Percentiles rank a stretch among this genome's conserved stretches.
phyloP scores from a whole-genome alignment of 371 early-diverging fungal genomes.

The Mucor circinelloides region DNA sequence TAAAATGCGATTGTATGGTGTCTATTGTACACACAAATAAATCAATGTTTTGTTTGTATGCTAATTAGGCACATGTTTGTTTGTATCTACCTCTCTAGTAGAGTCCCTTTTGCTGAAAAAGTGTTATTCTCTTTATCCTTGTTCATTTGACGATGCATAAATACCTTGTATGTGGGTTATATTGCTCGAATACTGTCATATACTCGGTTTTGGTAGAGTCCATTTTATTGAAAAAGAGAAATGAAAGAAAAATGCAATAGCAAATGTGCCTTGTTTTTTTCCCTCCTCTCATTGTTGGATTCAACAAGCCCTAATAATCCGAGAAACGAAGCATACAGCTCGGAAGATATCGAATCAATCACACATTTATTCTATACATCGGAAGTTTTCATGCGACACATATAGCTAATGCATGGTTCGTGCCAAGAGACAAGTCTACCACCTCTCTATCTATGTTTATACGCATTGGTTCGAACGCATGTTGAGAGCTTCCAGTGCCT shows the following conservation, averaged over 20 bases:
- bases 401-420: slow-evolving; percentile 51
- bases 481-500: slow-evolving; percentile 50
- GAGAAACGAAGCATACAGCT: not conserved
- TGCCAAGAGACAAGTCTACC: slow-evolving; percentile 51
- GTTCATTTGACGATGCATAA: not conserved
- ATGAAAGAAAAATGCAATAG: not conserved
- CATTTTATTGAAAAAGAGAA: not conserved
- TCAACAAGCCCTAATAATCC: not conserved
- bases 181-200: not conserved
- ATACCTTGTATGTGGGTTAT: not conserved
- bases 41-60: slow-evolving; percentile 16
- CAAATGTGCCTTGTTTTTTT: not conserved
- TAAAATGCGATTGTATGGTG: slow-evolving; percentile 14
- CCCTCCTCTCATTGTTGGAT: not conserved
- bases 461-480: slow-evolving; percentile 49
- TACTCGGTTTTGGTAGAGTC: not conserved
- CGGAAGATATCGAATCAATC: not conserved
- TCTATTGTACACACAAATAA: slow-evolving; percentile 53
- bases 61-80: not conserved
- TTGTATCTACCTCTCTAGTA: not conserved
- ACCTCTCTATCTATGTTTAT: slow-evolving; percentile 42
- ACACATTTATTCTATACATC: not conserved
- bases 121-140: not conserved
- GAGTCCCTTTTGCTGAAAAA: not conserved
- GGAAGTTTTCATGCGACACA: slow-evolving; percentile 19